Evolutionary conservation across 164 flowering plant species (phyloP), one percentile per base, ranked within the genome.

Genomic region (Sextonia rubra): DNA sequence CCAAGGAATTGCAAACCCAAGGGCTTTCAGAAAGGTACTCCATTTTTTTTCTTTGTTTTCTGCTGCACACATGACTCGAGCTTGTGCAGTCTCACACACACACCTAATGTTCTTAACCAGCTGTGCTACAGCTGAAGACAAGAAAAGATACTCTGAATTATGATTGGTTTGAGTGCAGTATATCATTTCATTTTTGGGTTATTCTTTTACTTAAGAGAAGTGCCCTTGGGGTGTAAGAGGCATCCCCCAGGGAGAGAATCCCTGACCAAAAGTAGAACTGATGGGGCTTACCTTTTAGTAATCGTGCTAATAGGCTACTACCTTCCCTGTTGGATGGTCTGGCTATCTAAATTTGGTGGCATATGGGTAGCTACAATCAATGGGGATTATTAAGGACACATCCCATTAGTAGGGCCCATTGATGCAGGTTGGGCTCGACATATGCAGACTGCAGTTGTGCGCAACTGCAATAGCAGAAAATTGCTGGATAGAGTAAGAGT

Each of bases 11-110:
- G 77, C 82, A n/a, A 75, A 91, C 77, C 93, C 96, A 44, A 77
- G 58, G 71, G 90, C 87, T 68, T 91, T 91, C 71, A 85, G 91
- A 74, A 88, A 88, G 92, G 98, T 91, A 74, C 18, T 65, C 17
- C 47, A 37, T 37, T 37, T 37, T 37, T 37, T 37, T 9, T n/a
- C n/a, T n/a, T n/a, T n/a, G n/a, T n/a, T 37, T 37, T 5, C 9
- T 37, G 11, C 44, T 37, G 8, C 44, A 37, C 0, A 9, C 44
- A 7, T 0, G 44, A 37, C 44, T 37, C 5, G 11, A 37, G 44
- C 44, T 37, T 9, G 8, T 0, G 44, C 44, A 37, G 8, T 37
- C 44, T 37, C 44, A 37, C 11, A 37, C 44, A 37, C 2, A 2
- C 44, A 8, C 44, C 5, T 0, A 37, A 37, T 37, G 44, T 37